Evolutionary conservation across 2,329 filamentous ascomycete species (phyloP), one percentile per base, ranked within the genome.

Genomic region (Beauveria sp.): DNA sequence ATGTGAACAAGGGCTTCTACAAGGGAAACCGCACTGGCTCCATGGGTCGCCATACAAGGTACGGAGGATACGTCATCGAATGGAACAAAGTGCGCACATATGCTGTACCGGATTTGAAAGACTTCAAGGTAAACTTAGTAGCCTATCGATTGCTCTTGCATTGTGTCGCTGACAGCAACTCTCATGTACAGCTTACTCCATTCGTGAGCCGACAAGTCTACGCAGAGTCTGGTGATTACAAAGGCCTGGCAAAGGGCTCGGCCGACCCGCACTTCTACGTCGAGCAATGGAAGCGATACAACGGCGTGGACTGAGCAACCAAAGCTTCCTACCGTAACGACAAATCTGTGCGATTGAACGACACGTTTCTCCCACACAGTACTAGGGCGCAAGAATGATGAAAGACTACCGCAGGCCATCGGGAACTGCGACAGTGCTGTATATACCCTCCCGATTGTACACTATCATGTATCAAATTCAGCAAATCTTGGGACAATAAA

Each of bases 1-100:
- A 94, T 76, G 88, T 93, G 72, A 90, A 89, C 73, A 91, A 91
- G 72, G 93, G 92, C 67, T 99, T 88, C 84, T 99, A 99, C 85
- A 97, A 97, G 82, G 94, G 94, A 72, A 97, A 89, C 69, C 83
- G 92, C 52, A 88, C 91, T 1, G 94, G 94, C 2, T 86, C 89
- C 47, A 92, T 96, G 86, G 94, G 94, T 73, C 77, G 80, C 16
- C 91, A 96, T 77, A 92, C 90, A 59, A 89, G 90, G 73, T 84
- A 86, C 72, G 94, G 93, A 74, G 87, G 87, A 55, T 99, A 94
- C 75, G 74, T 86, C 52, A 87, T 97, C 66, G 89, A 97, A 66
- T 96, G 84, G 82, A 76, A 80, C 61, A 96, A 96, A 77, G 91
- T 97, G 70, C 87, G 93, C 75, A 96, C 92, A 59, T 99, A 92